Base-by-base conservation (phyloP, 306 rosid genomes). In the Lotus japonicus region DNA sequence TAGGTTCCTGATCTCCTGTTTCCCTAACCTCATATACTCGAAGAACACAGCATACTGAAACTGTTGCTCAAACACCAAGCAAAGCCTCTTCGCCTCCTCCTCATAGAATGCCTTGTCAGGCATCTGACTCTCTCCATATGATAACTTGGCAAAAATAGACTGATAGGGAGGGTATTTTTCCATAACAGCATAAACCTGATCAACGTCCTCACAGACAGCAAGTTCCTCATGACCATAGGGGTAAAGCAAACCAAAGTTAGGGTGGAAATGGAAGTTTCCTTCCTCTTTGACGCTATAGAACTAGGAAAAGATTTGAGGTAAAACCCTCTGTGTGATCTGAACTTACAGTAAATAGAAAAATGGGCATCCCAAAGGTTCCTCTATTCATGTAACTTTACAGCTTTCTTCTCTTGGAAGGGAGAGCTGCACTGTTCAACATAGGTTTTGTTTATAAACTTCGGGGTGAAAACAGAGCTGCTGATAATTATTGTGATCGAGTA, bases 81-180 rank as follows among this genome's bases (percentile, higher is more conserved):
- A 94, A 58, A 85, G 97, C 83, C 96, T 86, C 82, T 94, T 94
- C 85, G 90, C 97, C 82, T 94, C 99, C 89, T 94, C 99, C 84
- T 94, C 98, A 45, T 94, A 90, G 89, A 94, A 94, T 76, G 97
- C 92, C 87, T 90, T 90, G 81, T 94, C 99, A 61, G 90, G 97
- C 97, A 88, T 85, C 81, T 94, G 95, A 63, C 95, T 94, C 79
- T 94, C 99, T 39, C 99, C 97, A 74, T 90, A 94, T 3, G 99
- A 94, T 31, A 94, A 58, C 77, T 87, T 94, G 0, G 99, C 82
- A 64, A 94, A 88, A 53, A 94, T 90, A 11, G 97, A 73, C 77
- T 94, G 98, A 80, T 94, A 90, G 18, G 98, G 96, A 26, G 98
- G 98, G 59, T 90, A 94, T 66, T 94, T 90, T 59, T 94, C 97